Conservation (phyloP, 2,329 filamentous ascomycete species). For the Phaeosphaeria sp. region DNA sequence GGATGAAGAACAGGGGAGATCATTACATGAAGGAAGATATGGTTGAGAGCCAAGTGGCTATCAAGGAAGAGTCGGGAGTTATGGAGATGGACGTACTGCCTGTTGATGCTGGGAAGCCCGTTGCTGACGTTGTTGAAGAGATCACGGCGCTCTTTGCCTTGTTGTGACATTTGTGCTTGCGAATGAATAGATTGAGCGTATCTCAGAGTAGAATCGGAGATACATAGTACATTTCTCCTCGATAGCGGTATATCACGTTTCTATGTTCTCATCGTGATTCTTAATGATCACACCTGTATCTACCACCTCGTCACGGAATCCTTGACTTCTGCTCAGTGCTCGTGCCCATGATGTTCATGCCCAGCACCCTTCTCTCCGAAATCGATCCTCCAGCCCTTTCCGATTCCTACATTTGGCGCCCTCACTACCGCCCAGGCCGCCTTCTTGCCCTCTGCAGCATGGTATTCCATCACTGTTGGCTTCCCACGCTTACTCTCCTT, state of each 20-base stretch:
- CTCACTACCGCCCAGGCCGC: constrained; percentile 70
- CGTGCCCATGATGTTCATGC: constrained; percentile 32
- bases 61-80: constrained; percentile 34
- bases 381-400: constrained; percentile 68
- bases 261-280: no score
- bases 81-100: constrained; percentile 49
- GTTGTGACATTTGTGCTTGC: neutral
- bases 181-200: no score
- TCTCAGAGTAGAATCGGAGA: no score
- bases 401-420: constrained; percentile 67
- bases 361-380: constrained; percentile 47
- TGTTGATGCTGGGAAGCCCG: constrained; percentile 19
- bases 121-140: constrained; percentile 14
- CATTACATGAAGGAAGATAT: constrained; percentile 50
- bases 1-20: constrained; percentile 32
- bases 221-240: no score
- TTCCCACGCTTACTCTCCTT: constrained; percentile 51
- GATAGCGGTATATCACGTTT: no score
- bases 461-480: constrained; percentile 66
- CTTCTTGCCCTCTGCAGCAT: constrained; percentile 58
- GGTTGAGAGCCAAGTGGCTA: constrained; percentile 44
- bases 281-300: no score
- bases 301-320: no score
- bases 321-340: constrained; percentile 17
- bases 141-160: neutral